phyloP scores from a whole-genome alignment of 108 stramenopile species.

The Licmophora abbreviata region DNA sequence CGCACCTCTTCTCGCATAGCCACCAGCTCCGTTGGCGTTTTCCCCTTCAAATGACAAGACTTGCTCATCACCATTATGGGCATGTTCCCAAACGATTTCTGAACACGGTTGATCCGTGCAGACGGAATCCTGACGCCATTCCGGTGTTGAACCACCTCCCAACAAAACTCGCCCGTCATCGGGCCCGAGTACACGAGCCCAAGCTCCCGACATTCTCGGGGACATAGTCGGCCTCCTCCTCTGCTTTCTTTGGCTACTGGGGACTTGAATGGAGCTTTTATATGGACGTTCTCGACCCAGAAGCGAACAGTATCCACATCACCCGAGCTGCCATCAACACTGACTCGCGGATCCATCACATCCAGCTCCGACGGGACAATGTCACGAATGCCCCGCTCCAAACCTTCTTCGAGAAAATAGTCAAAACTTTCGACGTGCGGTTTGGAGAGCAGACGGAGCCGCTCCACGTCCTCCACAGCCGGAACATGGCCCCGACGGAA shows the following conservation, averaged over 20 bases:
- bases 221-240: slow-evolving; percentile 30
- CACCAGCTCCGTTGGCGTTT: slow-evolving; percentile 42
- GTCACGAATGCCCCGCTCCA: slow-evolving; percentile 47
- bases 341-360: slow-evolving; percentile 26
- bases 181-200: slow-evolving; percentile 68
- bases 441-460: slow-evolving; percentile 47
- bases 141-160: slow-evolving; percentile 42
- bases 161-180: slow-evolving; percentile 65
- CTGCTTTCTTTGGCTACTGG: slow-evolving; percentile 7
- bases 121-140: slow-evolving; percentile 41
- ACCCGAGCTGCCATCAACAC: slow-evolving; percentile 13
- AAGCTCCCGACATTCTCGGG: slow-evolving; percentile 78
- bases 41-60: slow-evolving; percentile 58
- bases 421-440: slow-evolving; percentile 81
- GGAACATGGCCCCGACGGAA: slow-evolving; percentile 69
- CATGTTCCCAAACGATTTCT: slow-evolving; percentile 77
- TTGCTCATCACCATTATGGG: slow-evolving; percentile 91
- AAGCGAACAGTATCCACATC: slow-evolving; percentile 43
- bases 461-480: slow-evolving; percentile 35
- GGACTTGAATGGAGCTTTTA: slow-evolving; percentile 47
- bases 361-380: slow-evolving; percentile 62
- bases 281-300: slow-evolving; percentile 66
- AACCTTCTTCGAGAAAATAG: slow-evolving; percentile 66
- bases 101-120: slow-evolving; percentile 23
- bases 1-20: slow-evolving; percentile 59